Evolutionary conservation across 2,329 filamentous ascomycete species (phyloP), one percentile per base, ranked within the genome.

Genomic region (Arthrobotrys iridis): DNA sequence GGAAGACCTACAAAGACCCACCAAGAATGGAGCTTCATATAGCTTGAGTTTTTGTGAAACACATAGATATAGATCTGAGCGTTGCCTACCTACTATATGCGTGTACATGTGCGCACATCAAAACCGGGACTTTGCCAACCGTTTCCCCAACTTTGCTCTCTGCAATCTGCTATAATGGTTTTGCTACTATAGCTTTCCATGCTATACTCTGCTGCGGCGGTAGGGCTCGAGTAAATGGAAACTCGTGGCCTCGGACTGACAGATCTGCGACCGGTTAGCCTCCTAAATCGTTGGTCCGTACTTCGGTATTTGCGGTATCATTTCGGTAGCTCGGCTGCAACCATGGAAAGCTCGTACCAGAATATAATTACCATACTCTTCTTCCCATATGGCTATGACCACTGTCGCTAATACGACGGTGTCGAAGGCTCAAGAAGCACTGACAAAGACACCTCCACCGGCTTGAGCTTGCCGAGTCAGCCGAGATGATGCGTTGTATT

Each of bases 281-380:
- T n/a, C n/a, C n/a, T n/a, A n/a, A n/a, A n/a, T n/a, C n/a, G n/a
- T n/a, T n/a, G n/a, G n/a, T n/a, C n/a, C 28, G 28, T 52, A 18
- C 26, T 18, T 52, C 46, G 8, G 26, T 11, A 33, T 28, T 8
- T 26, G 24, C n/a, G n/a, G n/a, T n/a, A n/a, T n/a, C n/a, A 30
- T 37, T 4, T 55, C 0, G 30, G 5, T 8, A 55, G 37, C 50
- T 35, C 50, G n/a, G n/a, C n/a, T n/a, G n/a, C n/a, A 55, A 55
- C 50, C 50, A 55, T 55, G 50, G 50, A 55, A 55, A 55, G 50
- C 50, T 18, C 10, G 18, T 37, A 35, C 30, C 22, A 59, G 55
- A 41, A 45, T 28, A 45, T 57, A 24, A 22, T 37, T 57, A 37
- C 20, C n/a, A 13, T 15, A 1, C 10, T 8, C n/a, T 59, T 8